Evolutionary conservation across 1,139 yeast genomes (phyloP), one percentile per base, ranked within the genome.

Genomic region (Blastobotrys petasosporus): DNA sequence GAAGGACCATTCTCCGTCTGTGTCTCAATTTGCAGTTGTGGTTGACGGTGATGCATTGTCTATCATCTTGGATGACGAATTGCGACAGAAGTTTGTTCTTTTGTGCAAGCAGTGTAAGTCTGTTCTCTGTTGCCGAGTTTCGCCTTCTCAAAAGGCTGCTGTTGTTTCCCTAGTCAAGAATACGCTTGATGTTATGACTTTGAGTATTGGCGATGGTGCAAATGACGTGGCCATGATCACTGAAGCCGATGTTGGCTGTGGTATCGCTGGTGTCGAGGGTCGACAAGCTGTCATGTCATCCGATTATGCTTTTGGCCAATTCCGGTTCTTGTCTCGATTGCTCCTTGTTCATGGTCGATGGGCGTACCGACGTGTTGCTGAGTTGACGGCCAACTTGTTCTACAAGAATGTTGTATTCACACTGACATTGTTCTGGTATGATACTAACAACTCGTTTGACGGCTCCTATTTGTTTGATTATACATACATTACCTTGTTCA

Each of bases 231-330:
- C 97, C 4, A 92, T 92, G 98, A 92, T 92, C 55, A 97, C 92
- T 64, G 90, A 95, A 30, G 98, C 98, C 1, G 95, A 94, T 69
- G 92, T 94, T 36, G 98, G 98, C 55, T 94, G 92, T 40, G 98
- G 98, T 67, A 90, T 92, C 59, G 95, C 95, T 41, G 98, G 98
- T 64, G 94, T 87, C 67, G 98, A 92, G 73, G 98, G 98, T 57
- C 75, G 97, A 47, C 97, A 92, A 64, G 98, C 98, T n/a, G 97
- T 85, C 12, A 92, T 92, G 98, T 85, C 95, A 8, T 85, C 97
- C 0, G 98, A 92, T 72, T 92, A 88, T 67, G 98, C 97, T 4
- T 72, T 92, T 63, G 98, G 97, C 10, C 98, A 92, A 66, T 92
- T 92, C 69, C 74, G 97, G 58, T 92, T 77, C 62, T 66, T 92